Conservation (phyloP, 2,329 filamentous ascomycete genomes). For the Xylariales sp. region DNA sequence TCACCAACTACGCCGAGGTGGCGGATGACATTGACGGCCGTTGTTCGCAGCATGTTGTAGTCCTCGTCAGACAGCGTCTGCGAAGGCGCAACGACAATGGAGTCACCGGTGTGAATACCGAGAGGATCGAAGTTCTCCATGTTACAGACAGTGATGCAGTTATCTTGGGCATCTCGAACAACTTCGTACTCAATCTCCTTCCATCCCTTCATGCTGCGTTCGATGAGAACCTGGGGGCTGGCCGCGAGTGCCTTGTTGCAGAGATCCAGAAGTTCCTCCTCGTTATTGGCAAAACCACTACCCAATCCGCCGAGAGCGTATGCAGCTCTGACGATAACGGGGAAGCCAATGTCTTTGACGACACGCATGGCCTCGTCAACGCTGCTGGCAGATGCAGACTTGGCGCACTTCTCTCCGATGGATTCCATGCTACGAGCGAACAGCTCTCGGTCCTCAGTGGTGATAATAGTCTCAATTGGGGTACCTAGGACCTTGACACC, state of each 20-base stretch:
- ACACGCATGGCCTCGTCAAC: slow-evolving; percentile 84
- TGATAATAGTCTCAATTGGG: slow-evolving; percentile 96
- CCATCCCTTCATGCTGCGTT: slow-evolving; percentile 99
- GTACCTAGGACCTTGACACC: slow-evolving; percentile 95
- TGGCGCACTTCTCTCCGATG: slow-evolving; percentile 95
- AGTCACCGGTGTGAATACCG: slow-evolving; percentile 96
- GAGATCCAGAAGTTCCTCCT: slow-evolving; percentile 75
- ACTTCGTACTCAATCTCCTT: slow-evolving; percentile 99
- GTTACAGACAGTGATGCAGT: slow-evolving; percentile 99
- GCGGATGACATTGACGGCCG: slow-evolving; percentile 93
- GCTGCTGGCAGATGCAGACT: slow-evolving; percentile 88
- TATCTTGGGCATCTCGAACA: slow-evolving; percentile 90
- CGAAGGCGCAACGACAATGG: slow-evolving; percentile 94
- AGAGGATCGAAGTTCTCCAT: slow-evolving; percentile 99
- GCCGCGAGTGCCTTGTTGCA: slow-evolving; percentile 94
- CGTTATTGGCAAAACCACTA: slow-evolving; percentile 90
- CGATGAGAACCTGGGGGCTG: slow-evolving; percentile 92
- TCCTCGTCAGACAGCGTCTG: slow-evolving; percentile 96
- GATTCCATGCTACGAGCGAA: slow-evolving; percentile 98
- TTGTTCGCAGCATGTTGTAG: slow-evolving; percentile 98
- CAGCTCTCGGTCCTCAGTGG: slow-evolving; percentile 94
- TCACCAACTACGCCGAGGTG: slow-evolving; percentile 97
- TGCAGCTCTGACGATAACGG: slow-evolving; percentile 93
- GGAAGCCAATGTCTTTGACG: slow-evolving; percentile 89
- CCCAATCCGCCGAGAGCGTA: slow-evolving; percentile 94